Evolutionary conservation across 306 rosid genomes (phyloP).

Genomic region (Sphenostylis stenocarpa): DNA sequence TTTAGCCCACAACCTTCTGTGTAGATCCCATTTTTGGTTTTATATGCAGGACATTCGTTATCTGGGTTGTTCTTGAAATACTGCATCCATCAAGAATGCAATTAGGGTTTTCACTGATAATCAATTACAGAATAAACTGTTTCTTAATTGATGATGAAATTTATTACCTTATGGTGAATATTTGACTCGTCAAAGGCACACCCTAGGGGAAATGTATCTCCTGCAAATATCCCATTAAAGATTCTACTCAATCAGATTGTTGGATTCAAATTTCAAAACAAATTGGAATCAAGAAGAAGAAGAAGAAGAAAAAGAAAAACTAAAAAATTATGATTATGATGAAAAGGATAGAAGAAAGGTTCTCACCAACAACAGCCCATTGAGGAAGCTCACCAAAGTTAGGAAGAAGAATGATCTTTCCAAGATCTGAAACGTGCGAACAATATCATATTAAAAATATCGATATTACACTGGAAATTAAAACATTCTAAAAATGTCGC

Average conservation of each 20-base stretch:
- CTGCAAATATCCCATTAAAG: constrained; percentile 23
- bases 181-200: constrained; percentile 46
- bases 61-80: constrained; percentile 47
- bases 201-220: constrained; percentile 49
- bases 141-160: neutral
- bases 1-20: constrained; percentile 40
- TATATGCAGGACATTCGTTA: constrained; percentile 12
- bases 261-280: neutral
- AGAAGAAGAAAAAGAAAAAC: no score
- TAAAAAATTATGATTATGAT: no score
- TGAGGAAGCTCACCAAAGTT: constrained; percentile 49
- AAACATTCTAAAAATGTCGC: no score
- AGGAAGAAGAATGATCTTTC: constrained; percentile 47
- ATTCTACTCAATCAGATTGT: constrained; percentile 8
- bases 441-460: neutral
- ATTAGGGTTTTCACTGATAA: neutral
- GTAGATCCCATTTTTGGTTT: constrained; percentile 46
- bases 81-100: constrained; percentile 12
- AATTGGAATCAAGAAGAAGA: neutral
- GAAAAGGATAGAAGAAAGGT: neutral
- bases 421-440: constrained; percentile 42
- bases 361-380: constrained; percentile 58
- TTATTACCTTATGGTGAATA: constrained; percentile 43
- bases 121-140: neutral
- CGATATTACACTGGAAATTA: no score